phyloP scores from a whole-genome alignment of 345 rosid genomes.

The Melaleuca quinquenervia region DNA sequence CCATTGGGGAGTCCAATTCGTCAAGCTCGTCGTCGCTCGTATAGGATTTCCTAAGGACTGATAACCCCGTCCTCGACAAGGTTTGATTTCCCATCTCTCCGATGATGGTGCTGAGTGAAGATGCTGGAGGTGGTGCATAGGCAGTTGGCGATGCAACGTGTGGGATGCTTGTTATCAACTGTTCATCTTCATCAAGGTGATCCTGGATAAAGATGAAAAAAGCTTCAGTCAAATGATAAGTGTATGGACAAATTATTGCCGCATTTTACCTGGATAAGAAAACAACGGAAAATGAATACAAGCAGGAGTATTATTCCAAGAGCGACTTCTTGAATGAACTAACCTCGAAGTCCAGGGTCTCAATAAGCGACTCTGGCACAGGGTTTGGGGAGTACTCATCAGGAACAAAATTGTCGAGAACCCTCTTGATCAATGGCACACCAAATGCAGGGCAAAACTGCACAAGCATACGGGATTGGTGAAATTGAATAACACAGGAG shows the following conservation, averaged over 20 bases:
- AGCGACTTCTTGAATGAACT: constrained; percentile 1
- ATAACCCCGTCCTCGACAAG: constrained; percentile 38
- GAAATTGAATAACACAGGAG: background rate
- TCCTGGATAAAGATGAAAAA: constrained; percentile 23
- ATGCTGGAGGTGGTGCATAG: constrained; percentile 55
- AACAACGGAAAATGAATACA: background rate
- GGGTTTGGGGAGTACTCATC: constrained; percentile 82
- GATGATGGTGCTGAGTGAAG: constrained; percentile 32
- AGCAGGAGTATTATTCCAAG: background rate
- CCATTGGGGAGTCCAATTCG: constrained; percentile 63
- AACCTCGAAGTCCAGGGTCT: constrained; percentile 65
- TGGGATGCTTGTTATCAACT: constrained; percentile 40
- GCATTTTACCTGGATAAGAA: background rate
- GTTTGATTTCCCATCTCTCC: constrained; percentile 42
- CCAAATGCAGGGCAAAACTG: constrained; percentile 81
- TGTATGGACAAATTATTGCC: background rate
- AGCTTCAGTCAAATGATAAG: background rate
- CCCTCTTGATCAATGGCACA: constrained; percentile 43
- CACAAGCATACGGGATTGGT: background rate
- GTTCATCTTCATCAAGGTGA: constrained; percentile 29
- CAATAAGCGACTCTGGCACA: constrained; percentile 52
- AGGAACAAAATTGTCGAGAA: constrained; percentile 68
- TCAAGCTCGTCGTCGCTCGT: constrained; percentile 87
- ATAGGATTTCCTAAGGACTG: constrained; percentile 54
- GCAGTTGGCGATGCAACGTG: constrained; percentile 37